These are phyloP conservation scores for Globisporangium camurandrum DNA, from an alignment of 352 stramenopile species.

Conservation along the genomic window DNA sequence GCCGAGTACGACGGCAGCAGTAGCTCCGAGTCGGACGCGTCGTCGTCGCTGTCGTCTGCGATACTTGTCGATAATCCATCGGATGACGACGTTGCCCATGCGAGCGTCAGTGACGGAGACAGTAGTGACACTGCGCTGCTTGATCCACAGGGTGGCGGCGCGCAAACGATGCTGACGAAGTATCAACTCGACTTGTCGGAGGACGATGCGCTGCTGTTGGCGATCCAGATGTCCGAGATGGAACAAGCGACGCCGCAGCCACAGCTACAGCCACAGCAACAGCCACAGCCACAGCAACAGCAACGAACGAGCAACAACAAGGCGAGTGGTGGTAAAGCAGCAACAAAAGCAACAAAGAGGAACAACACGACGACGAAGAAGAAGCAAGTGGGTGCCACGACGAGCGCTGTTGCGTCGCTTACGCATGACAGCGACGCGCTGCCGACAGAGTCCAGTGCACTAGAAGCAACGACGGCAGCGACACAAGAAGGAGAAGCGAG, in stretches of 20 bases:
- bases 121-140: slow-evolving; percentile 22
- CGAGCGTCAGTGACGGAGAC: slow-evolving; percentile 31
- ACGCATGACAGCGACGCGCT: too few relatives aligned
- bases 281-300: neutral
- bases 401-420: too few relatives aligned
- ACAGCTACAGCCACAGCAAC: neutral
- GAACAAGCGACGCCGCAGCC: slow-evolving; percentile 10
- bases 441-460: too few relatives aligned
- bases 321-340: neutral
- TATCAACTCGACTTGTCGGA: slow-evolving; percentile 39
- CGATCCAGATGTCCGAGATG: slow-evolving; percentile 40
- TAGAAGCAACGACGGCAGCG: too few relatives aligned
- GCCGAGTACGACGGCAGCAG: slow-evolving; percentile 40
- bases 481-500: too few relatives aligned
- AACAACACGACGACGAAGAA: too few relatives aligned
- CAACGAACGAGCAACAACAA: neutral
- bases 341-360: too few relatives aligned
- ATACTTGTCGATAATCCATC: slow-evolving; percentile 48
- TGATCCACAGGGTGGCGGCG: too few relatives aligned
- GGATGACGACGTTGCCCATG: slow-evolving; percentile 56
- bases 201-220: slow-evolving; percentile 31
- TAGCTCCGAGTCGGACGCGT: slow-evolving; percentile 14
- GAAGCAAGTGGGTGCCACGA: too few relatives aligned
- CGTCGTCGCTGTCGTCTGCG: slow-evolving; percentile 22
- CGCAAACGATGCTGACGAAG: slow-evolving; percentile 25